Evolutionary conservation across 106 monocot species (phyloP), one percentile per base, ranked within the genome.

Genomic region (Narthecium ossifragum): DNA sequence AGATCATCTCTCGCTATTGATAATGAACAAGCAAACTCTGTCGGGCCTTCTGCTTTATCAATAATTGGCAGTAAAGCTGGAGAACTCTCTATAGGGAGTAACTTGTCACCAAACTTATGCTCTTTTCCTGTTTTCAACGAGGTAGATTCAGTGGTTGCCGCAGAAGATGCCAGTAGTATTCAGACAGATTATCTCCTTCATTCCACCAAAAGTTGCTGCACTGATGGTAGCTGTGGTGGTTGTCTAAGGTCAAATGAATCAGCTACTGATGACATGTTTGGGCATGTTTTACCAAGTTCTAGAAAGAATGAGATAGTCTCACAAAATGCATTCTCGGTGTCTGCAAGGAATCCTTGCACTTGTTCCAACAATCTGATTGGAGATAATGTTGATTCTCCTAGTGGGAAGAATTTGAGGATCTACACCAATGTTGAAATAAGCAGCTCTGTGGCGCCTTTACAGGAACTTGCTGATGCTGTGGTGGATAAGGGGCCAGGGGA

Each of bases 221-320:
- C 24, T 38, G n/a, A 23, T 55, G 24, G 17, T 48, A 3, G 8
- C n/a, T n/a, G 51, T 17, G 8, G 49, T 49, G 18, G 36, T 26
- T 52, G 13, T 62, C 38, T 49, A 25, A 43, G 31, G 50, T 38
- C 69, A 57, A 30, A 40, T 17, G 53, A 57, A 62, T 57, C 21
- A 40, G 57, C 65, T 53, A 32, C 2, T 26, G 20, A n/a, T 45
- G 41, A 46, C 45, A 26, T 38, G 20, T 4, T 23, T 8, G 45
- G 57, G 50, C 38, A 37, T 34, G 60, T 36, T 47, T 63, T 31
- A 53, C n/a, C 24, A 32, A 48, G 11, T 68, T 25, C 10, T 63
- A 3, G 8, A 60, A 55, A 27, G 23, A 34, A 33, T 45, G 56
- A n/a, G n/a, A n/a, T n/a, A n/a, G n/a, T n/a, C n/a, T n/a, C n/a